phyloP scores from a whole-genome alignment of 1,284 basidiomycete genomes.

The Spongiforma sp. region DNA sequence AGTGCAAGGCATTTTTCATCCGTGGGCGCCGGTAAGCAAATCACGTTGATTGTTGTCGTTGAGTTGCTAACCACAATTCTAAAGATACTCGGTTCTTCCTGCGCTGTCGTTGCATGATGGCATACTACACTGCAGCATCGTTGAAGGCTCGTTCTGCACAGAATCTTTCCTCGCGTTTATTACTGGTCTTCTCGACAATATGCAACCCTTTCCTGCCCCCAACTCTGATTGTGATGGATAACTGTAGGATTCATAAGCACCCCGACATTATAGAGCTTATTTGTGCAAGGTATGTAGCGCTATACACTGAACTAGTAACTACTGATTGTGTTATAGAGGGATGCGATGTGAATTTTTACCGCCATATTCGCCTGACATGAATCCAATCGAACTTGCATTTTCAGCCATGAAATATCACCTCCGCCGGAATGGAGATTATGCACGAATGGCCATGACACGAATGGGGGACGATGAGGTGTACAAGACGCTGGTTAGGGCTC shows the following conservation, averaged over 20 bases:
- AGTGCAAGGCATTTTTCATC: not conserved
- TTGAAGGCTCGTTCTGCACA: slow-evolving; percentile 8
- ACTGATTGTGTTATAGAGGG: not conserved
- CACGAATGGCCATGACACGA: not conserved
- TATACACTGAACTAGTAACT: not conserved
- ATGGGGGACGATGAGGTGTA: not conserved
- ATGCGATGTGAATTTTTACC: not conserved
- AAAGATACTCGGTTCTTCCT: slow-evolving; percentile 4
- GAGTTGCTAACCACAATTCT: too few relatives aligned
- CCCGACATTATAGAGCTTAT: not conserved
- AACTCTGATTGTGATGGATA: not conserved
- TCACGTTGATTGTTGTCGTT: not conserved
- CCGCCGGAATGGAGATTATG: not conserved
- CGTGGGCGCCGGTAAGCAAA: not conserved
- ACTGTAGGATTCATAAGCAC: not conserved
- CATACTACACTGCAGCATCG: slow-evolving; percentile 5
- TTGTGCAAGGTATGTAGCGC: too few relatives aligned
- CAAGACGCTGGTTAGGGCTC: not conserved
- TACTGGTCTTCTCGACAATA: not conserved
- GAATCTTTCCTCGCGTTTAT: not conserved
- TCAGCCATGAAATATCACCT: not conserved
- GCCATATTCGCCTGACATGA: not conserved
- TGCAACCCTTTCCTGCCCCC: not conserved
- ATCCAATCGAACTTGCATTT: not conserved
- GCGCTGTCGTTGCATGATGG: not conserved